Percentiles rank a stretch among this genome's conserved stretches.
Conservation (phyloP, 331 rosid genomes). For the Spiraea crenata region DNA sequence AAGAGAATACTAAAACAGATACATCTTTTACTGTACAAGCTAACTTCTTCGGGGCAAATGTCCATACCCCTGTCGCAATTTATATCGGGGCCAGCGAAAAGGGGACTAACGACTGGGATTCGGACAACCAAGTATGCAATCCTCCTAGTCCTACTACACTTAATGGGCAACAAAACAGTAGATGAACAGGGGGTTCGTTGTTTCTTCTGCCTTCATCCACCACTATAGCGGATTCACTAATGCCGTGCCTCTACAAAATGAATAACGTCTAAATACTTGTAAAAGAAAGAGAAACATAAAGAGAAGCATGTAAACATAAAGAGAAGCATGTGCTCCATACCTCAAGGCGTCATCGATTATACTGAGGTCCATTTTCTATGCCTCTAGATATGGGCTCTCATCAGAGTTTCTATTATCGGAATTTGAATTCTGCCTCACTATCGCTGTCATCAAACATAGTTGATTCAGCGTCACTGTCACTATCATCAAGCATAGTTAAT, state of each 20-base stretch:
- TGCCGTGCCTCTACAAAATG: background rate
- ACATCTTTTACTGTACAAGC: background rate
- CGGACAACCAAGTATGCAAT: no score
- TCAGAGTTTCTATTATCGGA: background rate
- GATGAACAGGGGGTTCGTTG: background rate
- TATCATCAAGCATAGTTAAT: background rate
- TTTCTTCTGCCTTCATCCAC: background rate
- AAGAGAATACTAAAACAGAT: background rate
- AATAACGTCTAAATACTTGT: no score
- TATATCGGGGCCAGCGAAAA: background rate
- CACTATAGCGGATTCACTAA: background rate
- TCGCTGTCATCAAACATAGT: background rate
- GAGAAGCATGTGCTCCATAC: background rate
- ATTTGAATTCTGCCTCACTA: constrained; percentile 13
- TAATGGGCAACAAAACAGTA: background rate
- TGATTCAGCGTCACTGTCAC: background rate
- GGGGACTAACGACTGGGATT: no score
- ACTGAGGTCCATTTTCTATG: background rate
- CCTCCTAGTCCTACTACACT: background rate
- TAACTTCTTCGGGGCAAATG: background rate
- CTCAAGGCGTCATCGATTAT: background rate
- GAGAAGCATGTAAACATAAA: no score
- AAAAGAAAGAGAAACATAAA: background rate
- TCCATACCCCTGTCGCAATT: background rate
- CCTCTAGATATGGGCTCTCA: no score